Evolutionary conservation across 331 rosid species (phyloP), one percentile per base, ranked within the genome.

Genomic region (Pyrus hybrid): DNA sequence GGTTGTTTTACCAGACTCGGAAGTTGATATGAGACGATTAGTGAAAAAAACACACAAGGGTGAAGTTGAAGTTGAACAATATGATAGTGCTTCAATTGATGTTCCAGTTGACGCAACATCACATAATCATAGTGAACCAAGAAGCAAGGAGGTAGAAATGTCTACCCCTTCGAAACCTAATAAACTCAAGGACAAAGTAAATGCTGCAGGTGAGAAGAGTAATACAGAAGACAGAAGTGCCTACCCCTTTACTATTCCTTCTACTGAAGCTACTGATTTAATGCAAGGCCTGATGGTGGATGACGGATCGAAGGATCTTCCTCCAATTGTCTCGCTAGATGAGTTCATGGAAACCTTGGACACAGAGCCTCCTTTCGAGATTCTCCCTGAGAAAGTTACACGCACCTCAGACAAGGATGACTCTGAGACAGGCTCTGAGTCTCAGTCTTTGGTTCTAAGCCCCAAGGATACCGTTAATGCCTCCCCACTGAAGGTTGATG

Each of bases 11-110:
- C 96, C 97, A 3, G 91, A 95, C 82, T 84, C 93, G 28, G 99
- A 89, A 72, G 91, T 82, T 80, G 98, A 95, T 82, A 68, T 91
- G 30, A 88, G 98, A 66, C 98, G 99, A 18, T 57, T 95, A 79
- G 99, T 95, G 77, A 95, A 32, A 86, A 95, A 95, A 76, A 95
- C 99, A 4, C 99, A 95, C 57, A 95, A 95, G 86, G 99, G 99
- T 69, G 99, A 95, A 87, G 99, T 95, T 77, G 97, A 95, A 81
- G 93, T 95, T 68, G 99, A 92, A 62, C 88, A 91, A 29, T 93
- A 83, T 72, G 94, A 89, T 78, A 82, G 72, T 63, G 71, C 80
- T 56, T 32, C 94, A 12, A 68, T 75, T 41, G 96, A 87, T 78
- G 83, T 87, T 64, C 86, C 98, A 43, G 87, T 88, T 74, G 91